Evolutionary conservation across 805 yeast species (phyloP).

Genomic region (Clavispora fructus): DNA sequence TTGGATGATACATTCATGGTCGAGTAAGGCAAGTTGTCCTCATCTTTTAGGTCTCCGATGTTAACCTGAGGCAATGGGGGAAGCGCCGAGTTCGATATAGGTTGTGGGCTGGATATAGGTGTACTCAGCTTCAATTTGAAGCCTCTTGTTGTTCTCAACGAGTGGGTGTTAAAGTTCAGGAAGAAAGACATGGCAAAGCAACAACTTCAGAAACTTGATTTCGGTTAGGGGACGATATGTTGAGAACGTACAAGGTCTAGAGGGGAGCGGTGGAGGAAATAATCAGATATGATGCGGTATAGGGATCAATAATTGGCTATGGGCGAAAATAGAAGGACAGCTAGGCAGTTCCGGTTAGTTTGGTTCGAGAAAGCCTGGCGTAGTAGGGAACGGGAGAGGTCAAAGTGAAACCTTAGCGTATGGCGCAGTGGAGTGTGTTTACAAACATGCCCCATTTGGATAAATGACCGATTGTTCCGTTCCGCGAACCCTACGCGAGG

Average conservation of each 20-base stretch:
- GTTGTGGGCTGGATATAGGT: slow-evolving; percentile 37
- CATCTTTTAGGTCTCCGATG: slow-evolving; percentile 3
- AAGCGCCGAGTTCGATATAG: slow-evolving; percentile 28
- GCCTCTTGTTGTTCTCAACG: slow-evolving; percentile 38
- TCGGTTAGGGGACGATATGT: not conserved
- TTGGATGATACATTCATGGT: slow-evolving; percentile 22
- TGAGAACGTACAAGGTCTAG: not conserved
- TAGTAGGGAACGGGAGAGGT: not conserved
- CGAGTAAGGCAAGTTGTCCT: slow-evolving; percentile 21
- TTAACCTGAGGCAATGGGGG: slow-evolving; percentile 21
- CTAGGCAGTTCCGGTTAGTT: not conserved
- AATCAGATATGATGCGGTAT: no score
- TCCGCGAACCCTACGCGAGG: not conserved
- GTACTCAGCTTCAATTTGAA: slow-evolving; percentile 37
- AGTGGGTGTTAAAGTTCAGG: slow-evolving; percentile 40
- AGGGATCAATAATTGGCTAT: not conserved
- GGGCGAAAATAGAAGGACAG: not conserved
- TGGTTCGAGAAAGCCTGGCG: not conserved
- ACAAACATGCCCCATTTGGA: slow-evolving; percentile 11
- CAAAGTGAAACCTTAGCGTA: not conserved
- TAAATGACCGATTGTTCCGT: not conserved
- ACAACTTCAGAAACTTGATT: not conserved
- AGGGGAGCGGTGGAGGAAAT: no score
- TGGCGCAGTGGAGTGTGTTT: slow-evolving; percentile 7
- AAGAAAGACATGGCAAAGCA: slow-evolving; percentile 30